A percentile compares a stretch with the other conserved stretches of the same genome.
Conservation (phyloP, 106 monocot genomes). For the Dendrobium nobile region DNA sequence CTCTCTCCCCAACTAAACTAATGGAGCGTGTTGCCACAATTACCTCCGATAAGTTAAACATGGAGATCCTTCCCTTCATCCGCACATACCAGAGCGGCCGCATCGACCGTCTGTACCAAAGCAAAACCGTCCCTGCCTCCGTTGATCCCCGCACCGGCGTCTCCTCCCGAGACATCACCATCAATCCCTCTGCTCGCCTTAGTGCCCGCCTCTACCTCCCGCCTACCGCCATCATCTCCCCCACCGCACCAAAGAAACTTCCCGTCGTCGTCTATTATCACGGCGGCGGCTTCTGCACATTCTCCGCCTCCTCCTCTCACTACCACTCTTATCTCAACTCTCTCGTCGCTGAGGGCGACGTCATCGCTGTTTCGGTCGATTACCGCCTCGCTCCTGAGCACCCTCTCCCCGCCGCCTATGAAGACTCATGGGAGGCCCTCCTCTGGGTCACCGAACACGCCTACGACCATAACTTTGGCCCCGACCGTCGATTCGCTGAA, state of each 20-base stretch:
- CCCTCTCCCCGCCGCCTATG: slow-evolving; percentile 37
- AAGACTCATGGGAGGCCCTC: slow-evolving; percentile 41
- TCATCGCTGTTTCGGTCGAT: slow-evolving; percentile 27
- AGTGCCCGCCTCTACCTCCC: slow-evolving; percentile 26
- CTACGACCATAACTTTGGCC: neutral
- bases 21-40: neutral
- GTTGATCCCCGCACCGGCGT: slow-evolving; percentile 19
- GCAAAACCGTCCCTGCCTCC: neutral
- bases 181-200: slow-evolving; percentile 8
- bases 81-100: slow-evolving; percentile 17
- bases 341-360: slow-evolving; percentile 17
- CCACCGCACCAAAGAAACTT: slow-evolving; percentile 1
- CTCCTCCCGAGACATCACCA: slow-evolving; percentile 11
- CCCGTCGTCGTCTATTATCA: slow-evolving; percentile 41
- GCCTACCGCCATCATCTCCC: neutral
- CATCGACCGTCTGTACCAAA: slow-evolving; percentile 2
- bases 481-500: slow-evolving; percentile 5
- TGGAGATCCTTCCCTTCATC: slow-evolving; percentile 13
- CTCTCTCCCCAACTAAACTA: neutral
- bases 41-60: neutral
- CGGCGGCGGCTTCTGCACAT: slow-evolving; percentile 34
- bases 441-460: slow-evolving; percentile 21
- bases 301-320: neutral
- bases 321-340: slow-evolving; percentile 34
- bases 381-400: slow-evolving; percentile 45